phyloP scores from a whole-genome alignment of 1,139 yeast genomes.

The Pichia sp. region DNA sequence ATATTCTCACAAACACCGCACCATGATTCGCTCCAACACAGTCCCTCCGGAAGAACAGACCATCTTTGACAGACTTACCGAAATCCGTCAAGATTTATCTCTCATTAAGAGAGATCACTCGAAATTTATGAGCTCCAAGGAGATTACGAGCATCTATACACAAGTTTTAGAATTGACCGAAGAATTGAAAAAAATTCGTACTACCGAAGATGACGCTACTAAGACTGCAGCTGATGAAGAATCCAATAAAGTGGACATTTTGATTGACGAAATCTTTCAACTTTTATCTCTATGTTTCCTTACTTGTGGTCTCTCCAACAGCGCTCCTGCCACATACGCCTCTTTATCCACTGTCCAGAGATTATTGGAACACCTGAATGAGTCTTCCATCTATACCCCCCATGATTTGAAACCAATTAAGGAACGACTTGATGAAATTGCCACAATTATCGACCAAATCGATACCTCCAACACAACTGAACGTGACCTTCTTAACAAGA shows the following conservation, averaged over 20 bases:
- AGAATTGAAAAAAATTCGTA: conserved; percentile 26
- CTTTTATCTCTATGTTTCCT: conserved; percentile 76
- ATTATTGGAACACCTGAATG: conserved; percentile 72
- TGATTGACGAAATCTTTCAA: conserved; percentile 87
- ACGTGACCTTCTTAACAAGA: conserved; percentile 47
- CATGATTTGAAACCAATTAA: conserved; percentile 76
- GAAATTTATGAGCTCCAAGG: conserved; percentile 57
- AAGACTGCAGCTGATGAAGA: conserved; percentile 1
- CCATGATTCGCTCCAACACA: too few relatives aligned
- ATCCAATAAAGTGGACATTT: conserved; percentile 47
- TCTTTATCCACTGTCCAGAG: conserved; percentile 80
- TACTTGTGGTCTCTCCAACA: conserved; percentile 82
- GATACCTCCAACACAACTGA: conserved; percentile 32
- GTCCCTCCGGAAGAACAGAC: conserved; percentile 48
- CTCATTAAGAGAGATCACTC: conserved; percentile 58
- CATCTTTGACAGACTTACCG: conserved; percentile 40
- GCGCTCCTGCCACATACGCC: conserved; percentile 92
- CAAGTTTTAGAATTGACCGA: conserved; percentile 32
- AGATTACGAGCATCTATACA: conserved; percentile 40
- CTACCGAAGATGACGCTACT: conserved; percentile 11
- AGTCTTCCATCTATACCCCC: conserved; percentile 72
- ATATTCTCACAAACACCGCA: too few relatives aligned
- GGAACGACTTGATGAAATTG: conserved; percentile 61
- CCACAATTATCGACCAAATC: conserved; percentile 39
- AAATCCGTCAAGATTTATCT: conserved; percentile 45